phyloP scores from a whole-genome alignment of 2,329 filamentous ascomycete genomes.

The Trichoderma brevicompactum region DNA sequence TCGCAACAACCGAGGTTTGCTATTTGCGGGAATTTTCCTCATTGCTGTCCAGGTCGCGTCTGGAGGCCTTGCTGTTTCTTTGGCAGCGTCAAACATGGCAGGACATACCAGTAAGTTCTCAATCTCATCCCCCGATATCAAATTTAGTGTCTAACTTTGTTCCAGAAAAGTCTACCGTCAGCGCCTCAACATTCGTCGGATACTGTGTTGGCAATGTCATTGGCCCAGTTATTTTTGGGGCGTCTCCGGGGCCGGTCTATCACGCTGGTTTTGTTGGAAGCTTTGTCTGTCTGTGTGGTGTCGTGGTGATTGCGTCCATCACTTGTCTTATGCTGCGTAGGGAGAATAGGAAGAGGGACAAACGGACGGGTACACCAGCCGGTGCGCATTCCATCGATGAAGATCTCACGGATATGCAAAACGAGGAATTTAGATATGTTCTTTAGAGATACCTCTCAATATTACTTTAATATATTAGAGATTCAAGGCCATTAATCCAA shows the following conservation, averaged over 20 bases:
- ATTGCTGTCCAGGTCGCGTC: slow-evolving; percentile 14
- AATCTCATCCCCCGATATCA: not conserved
- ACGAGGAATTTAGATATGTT: slow-evolving; percentile 11
- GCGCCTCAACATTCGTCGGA: slow-evolving; percentile 11
- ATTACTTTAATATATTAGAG: no score
- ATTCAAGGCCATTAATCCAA: no score
- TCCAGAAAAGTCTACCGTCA: slow-evolving; percentile 15
- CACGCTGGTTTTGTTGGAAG: slow-evolving; percentile 6
- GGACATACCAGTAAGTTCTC: slow-evolving; percentile 6
- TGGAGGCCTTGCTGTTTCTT: slow-evolving; percentile 13
- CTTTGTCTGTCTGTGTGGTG: slow-evolving; percentile 8
- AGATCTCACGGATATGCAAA: slow-evolving; percentile 12
- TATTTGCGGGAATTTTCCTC: slow-evolving; percentile 8
- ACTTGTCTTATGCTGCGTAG: not conserved
- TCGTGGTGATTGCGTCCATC: slow-evolving; percentile 6
- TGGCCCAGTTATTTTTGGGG: slow-evolving; percentile 2
- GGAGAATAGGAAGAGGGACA: slow-evolving; percentile 4
- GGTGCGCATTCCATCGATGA: slow-evolving; percentile 1
- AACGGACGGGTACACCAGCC: not conserved
- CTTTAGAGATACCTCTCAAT: not conserved
- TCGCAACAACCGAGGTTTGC: not conserved
- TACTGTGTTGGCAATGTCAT: slow-evolving; percentile 18
- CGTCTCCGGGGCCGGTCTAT: not conserved
- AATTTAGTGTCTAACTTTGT: not conserved
- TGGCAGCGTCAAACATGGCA: slow-evolving; percentile 12